A percentile compares a stretch with the other conserved stretches of the same genome.
phyloP scores from a whole-genome alignment of 2,329 filamentous ascomycete genomes.

The Colletotrichum shisoi region DNA sequence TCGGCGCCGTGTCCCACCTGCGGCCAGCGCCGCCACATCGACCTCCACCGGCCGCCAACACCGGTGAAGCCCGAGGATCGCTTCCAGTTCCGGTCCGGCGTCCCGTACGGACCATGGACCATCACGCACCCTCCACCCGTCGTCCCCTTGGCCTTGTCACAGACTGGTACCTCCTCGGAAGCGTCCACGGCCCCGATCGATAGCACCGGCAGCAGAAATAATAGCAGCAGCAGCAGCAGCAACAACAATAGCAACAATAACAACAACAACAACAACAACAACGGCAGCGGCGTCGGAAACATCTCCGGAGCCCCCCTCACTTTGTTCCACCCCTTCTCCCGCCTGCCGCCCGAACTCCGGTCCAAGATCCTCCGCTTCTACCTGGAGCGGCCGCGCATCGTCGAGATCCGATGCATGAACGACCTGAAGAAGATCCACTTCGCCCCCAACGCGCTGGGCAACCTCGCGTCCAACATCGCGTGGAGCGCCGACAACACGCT shows the following conservation, averaged over 20 bases:
- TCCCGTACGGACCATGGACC: conserved; percentile 34
- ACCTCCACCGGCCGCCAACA: conserved; percentile 35
- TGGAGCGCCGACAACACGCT: conserved; percentile 41
- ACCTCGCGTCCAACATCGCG: conserved; percentile 35
- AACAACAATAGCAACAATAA: too few species aligned
- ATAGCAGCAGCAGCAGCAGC: too few species aligned
- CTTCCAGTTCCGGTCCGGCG: conserved; percentile 36
- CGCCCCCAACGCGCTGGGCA: conserved; percentile 34
- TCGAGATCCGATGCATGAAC: conserved; percentile 53
- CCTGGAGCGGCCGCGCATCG: conserved; percentile 54
- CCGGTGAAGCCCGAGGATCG: conserved; percentile 37
- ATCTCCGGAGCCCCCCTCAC: conserved; percentile 2
- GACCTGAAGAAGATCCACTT: conserved; percentile 38
- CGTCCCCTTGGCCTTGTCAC: background rate
- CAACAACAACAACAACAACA: too few species aligned
- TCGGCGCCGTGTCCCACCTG: conserved; percentile 35
- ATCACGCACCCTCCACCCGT: conserved; percentile 26
- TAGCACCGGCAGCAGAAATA: too few species aligned
- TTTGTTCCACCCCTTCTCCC: conserved; percentile 49
- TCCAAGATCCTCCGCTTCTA: conserved; percentile 58
- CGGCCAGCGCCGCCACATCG: conserved; percentile 33
- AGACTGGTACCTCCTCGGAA: background rate
- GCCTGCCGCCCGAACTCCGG: conserved; percentile 58
- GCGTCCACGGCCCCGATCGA: background rate
- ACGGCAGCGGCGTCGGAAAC: background rate